Evolutionary conservation across 768 basidiomycete species (phyloP).

Genomic region (Suillus weaverae): DNA sequence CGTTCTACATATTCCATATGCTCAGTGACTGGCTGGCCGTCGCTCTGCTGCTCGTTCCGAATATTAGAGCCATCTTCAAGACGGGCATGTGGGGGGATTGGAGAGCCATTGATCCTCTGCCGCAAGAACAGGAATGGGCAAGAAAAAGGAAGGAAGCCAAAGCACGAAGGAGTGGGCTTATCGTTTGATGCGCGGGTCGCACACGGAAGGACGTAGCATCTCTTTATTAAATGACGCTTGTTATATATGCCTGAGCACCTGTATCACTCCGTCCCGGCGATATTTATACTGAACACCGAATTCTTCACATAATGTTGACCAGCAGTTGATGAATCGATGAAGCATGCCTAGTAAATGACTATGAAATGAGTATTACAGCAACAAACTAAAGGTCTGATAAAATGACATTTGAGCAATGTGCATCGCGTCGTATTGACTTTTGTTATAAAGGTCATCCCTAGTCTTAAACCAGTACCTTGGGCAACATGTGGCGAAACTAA

Average conservation of each 20-base stretch:
- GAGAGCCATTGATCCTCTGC: conserved; percentile 11
- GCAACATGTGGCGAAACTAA: background rate
- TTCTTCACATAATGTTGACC: background rate
- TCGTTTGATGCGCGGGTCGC: background rate
- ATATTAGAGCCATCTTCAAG: conserved; percentile 30
- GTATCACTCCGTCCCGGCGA: background rate
- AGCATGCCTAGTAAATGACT: background rate
- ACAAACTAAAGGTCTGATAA: background rate
- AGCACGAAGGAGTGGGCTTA: conserved; percentile 2
- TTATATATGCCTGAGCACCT: background rate
- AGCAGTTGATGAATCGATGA: background rate
- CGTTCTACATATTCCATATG: conserved; percentile 47
- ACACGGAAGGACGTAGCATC: background rate
- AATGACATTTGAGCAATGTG: background rate
- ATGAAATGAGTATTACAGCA: too few relatives aligned
- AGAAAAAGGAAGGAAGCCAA: conserved; percentile 3
- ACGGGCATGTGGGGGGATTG: conserved; percentile 28
- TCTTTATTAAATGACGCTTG: background rate
- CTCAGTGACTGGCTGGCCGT: conserved; percentile 44
- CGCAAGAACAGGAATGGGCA: background rate
- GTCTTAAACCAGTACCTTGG: background rate
- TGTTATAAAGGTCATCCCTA: background rate
- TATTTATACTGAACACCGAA: background rate
- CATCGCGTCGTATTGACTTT: background rate
- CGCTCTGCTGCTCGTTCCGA: conserved; percentile 30